Conservation (phyloP, 345 rosid species). For the Acer negundo region DNA sequence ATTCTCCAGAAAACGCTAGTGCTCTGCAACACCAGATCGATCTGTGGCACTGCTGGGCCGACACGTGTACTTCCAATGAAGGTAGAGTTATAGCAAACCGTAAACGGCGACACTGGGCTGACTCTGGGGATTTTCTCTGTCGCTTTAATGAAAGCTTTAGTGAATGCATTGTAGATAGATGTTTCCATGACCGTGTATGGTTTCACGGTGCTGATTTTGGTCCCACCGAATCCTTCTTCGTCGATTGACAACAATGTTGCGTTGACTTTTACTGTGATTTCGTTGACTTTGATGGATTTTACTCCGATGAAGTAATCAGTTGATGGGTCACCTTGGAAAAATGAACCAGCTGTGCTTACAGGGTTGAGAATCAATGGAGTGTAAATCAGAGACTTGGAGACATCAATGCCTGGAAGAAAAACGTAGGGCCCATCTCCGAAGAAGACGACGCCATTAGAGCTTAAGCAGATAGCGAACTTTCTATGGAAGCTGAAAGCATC, state of each 20-base stretch:
- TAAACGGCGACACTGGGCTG: slow-evolving; percentile 24
- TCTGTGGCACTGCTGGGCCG: slow-evolving; percentile 42
- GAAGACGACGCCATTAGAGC: slow-evolving; percentile 36
- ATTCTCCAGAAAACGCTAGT: slow-evolving; percentile 34
- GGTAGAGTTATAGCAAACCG: slow-evolving; percentile 22
- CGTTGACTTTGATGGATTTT: slow-evolving; percentile 41
- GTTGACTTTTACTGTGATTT: slow-evolving; percentile 33
- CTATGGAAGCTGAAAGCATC: slow-evolving; percentile 27
- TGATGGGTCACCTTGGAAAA: slow-evolving; percentile 26
- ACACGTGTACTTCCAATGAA: slow-evolving; percentile 16
- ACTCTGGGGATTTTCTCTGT: slow-evolving; percentile 12
- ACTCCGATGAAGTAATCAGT: slow-evolving; percentile 47
- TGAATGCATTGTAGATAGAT: slow-evolving; percentile 45
- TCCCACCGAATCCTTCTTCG: slow-evolving; percentile 48
- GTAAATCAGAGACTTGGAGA: slow-evolving; percentile 40
- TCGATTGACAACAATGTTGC: slow-evolving; percentile 30
- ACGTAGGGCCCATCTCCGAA: slow-evolving; percentile 41
- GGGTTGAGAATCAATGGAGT: slow-evolving; percentile 47
- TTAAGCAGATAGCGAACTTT: slow-evolving; percentile 41
- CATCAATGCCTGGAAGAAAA: slow-evolving; percentile 36
- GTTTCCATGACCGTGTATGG: slow-evolving; percentile 39
- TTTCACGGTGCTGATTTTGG: slow-evolving; percentile 41
- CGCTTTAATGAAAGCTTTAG: slow-evolving; percentile 29
- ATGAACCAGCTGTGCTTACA: slow-evolving; percentile 25
- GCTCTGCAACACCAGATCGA: slow-evolving; percentile 40